Evolutionary conservation across 148 eudicot species (phyloP).

Genomic region (Rhododendron griersonianum): DNA sequence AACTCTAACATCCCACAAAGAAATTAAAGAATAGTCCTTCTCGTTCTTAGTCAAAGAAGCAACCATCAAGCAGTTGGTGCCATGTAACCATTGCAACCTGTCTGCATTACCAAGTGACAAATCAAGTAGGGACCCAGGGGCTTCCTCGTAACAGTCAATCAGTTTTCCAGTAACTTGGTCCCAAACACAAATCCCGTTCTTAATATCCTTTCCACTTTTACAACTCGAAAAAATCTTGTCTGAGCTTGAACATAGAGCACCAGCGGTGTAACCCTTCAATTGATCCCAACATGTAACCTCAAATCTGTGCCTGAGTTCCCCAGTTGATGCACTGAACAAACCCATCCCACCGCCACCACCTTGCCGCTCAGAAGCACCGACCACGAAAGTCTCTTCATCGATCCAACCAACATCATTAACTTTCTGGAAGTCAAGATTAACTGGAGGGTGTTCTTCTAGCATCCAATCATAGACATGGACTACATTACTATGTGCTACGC

Average conservation of each 20-base stretch:
- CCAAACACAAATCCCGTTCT: conserved; percentile 85
- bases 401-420: conserved; percentile 72
- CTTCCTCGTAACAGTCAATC: conserved; percentile 45
- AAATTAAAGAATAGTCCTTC: conserved; percentile 69
- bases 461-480: conserved; percentile 93
- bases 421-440: conserved; percentile 69
- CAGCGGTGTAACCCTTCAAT: conserved; percentile 71
- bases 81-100: conserved; percentile 67
- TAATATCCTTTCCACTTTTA: conserved; percentile 38
- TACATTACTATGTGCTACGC: conserved; percentile 80
- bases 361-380: conserved; percentile 57
- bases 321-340: conserved; percentile 43
- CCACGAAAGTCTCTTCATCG: conserved; percentile 40
- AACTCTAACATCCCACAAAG: conserved; percentile 60
- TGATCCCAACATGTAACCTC: conserved; percentile 49
- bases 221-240: conserved; percentile 64
- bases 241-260: conserved; percentile 51
- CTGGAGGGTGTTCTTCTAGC: conserved; percentile 59
- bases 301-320: conserved; percentile 48
- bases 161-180: conserved; percentile 68
- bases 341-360: conserved; percentile 77
- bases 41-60: conserved; percentile 17
- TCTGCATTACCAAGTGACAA: conserved; percentile 53
- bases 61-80: conserved; percentile 55
- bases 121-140: no score